Evolutionary conservation across 257 asterid species (phyloP).

Genomic region (Rubia yunnanensis): DNA sequence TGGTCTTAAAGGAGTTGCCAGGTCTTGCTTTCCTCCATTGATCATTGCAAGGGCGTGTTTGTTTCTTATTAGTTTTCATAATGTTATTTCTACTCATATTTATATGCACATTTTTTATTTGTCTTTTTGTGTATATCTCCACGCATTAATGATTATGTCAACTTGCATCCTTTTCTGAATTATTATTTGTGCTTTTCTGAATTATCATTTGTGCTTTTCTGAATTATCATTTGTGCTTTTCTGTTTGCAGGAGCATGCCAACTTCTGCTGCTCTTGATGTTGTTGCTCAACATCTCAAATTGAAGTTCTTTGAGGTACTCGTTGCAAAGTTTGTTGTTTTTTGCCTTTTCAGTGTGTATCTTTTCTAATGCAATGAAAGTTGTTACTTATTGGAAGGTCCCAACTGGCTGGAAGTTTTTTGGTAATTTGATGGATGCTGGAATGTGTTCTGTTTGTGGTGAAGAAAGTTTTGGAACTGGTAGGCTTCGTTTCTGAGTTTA

Average conservation of each 20-base stretch:
- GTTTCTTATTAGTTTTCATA: background rate
- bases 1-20: conserved; percentile 98
- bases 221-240: background rate
- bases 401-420: conserved; percentile 99
- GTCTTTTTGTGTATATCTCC: background rate
- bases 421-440: conserved; percentile 99
- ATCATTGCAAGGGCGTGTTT: background rate
- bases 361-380: conserved; percentile 1
- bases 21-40: conserved; percentile 30
- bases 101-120: background rate
- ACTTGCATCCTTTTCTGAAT: background rate
- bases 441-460: conserved; percentile 97
- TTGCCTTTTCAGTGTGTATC: conserved; percentile 2
- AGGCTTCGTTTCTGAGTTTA: conserved; percentile 6
- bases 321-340: background rate
- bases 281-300: conserved; percentile 73
- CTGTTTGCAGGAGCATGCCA: conserved; percentile 89
- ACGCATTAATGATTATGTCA: conserved; percentile 2
- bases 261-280: conserved; percentile 99
- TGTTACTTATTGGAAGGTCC: conserved; percentile 47
- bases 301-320: conserved; percentile 90
- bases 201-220: background rate
- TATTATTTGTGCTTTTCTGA: background rate
- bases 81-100: background rate
- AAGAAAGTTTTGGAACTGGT: conserved; percentile 99